These are phyloP conservation scores for Cronartium quercuum DNA, from an alignment of 1,284 basidiomycete genomes.

Conservation along the genomic window DNA sequence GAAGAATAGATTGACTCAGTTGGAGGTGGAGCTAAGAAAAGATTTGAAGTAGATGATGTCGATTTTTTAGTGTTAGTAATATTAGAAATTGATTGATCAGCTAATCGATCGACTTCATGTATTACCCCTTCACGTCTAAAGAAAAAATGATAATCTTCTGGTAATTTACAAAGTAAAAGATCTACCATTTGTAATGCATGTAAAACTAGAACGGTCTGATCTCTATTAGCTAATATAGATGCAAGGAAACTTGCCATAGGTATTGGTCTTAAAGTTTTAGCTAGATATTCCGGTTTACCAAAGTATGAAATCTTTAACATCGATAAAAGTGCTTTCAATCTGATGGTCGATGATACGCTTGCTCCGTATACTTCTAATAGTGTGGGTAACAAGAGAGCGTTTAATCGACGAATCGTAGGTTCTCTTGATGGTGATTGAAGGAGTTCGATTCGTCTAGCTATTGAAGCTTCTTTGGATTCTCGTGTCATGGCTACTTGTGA, in stretches of 20 bases:
- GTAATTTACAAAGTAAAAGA: constrained; percentile 71
- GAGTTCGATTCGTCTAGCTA: constrained; percentile 53
- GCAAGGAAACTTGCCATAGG: constrained; percentile 87
- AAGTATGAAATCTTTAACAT: constrained; percentile 83
- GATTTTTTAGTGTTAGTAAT: no score
- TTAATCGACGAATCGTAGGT: constrained; percentile 64
- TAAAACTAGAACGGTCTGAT: constrained; percentile 75
- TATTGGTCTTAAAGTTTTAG: constrained; percentile 70
- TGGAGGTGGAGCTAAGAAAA: no score
- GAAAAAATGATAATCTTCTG: constrained; percentile 71
- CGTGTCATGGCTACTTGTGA: not conserved
- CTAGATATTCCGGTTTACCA: constrained; percentile 68
- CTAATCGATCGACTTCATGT: constrained; percentile 68
- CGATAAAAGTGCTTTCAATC: constrained; percentile 77
- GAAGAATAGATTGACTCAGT: no score
- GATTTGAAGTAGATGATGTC: no score
- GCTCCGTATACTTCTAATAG: constrained; percentile 92
- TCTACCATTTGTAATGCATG: constrained; percentile 85
- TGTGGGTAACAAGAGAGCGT: constrained; percentile 79
- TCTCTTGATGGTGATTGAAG: constrained; percentile 60
- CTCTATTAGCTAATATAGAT: constrained; percentile 65
- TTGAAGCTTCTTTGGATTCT: constrained; percentile 46
- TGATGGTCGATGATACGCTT: constrained; percentile 74
- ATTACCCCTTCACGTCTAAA: constrained; percentile 90
- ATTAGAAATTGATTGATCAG: no score